Conservation (phyloP, 352 stramenopile species). For the Globisporangium rhizosaccharum region DNA sequence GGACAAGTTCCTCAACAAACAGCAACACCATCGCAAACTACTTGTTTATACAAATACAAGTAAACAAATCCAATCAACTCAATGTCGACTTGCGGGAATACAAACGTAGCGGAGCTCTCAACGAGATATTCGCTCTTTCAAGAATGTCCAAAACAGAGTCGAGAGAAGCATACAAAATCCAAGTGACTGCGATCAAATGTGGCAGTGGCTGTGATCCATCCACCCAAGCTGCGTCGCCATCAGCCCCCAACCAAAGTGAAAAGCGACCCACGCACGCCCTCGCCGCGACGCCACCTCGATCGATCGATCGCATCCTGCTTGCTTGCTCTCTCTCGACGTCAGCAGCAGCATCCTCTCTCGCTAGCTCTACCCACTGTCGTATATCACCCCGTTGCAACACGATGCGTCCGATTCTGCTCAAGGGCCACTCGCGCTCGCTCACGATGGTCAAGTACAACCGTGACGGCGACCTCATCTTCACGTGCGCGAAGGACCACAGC, state of each 20-base stretch:
- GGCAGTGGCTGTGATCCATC: constrained; percentile 3
- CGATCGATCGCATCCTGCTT: background rate
- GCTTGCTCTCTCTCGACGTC: background rate
- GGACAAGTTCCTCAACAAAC: too few species aligned
- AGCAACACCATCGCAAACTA: too few species aligned
- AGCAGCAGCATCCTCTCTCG: background rate
- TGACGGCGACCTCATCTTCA: constrained; percentile 98
- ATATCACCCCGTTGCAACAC: constrained; percentile 1
- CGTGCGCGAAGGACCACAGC: constrained; percentile 93
- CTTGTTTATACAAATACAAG: too few species aligned
- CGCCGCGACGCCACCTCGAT: background rate
- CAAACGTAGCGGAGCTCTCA: too few species aligned
- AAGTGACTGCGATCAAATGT: background rate
- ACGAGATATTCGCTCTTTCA: background rate
- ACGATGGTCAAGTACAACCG: constrained; percentile 99
- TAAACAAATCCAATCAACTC: too few species aligned
- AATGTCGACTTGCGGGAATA: too few species aligned
- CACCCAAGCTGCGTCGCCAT: background rate
- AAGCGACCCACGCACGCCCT: background rate
- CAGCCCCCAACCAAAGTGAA: background rate
- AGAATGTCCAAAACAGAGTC: background rate
- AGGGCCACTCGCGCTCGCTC: constrained; percentile 98
- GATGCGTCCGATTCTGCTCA: constrained; percentile 97
- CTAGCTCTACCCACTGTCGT: background rate
- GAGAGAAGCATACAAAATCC: background rate